Conservation (phyloP, 352 stramenopile species). For the Pythium biforme region DNA sequence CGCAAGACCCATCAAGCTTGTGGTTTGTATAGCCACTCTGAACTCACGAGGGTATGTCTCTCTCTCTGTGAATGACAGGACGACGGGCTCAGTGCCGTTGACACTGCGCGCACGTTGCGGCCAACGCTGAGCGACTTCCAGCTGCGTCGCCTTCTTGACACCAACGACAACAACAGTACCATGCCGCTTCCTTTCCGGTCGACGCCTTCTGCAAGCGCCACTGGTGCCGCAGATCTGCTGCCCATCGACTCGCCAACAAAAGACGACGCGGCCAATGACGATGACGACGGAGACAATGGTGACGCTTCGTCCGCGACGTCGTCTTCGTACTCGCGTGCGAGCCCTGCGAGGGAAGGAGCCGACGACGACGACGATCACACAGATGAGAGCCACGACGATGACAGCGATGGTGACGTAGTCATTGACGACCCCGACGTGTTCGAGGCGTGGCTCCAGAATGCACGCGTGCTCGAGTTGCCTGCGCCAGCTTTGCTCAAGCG, state of each 20-base stretch:
- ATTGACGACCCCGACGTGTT: constrained; percentile 18
- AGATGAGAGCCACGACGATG: neutral
- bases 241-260: constrained; percentile 5
- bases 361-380: constrained; percentile 1
- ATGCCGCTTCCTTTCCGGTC: too few species aligned
- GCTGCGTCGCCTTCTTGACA: constrained; percentile 3
- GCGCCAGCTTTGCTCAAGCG: too few species aligned
- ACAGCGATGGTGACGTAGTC: neutral
- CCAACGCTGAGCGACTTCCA: constrained; percentile 2
- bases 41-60: too few species aligned
- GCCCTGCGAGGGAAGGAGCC: constrained; percentile 3
- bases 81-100: neutral
- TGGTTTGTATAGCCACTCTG: too few species aligned
- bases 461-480: constrained; percentile 7
- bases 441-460: constrained; percentile 22
- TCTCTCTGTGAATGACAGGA: too few species aligned
- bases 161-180: neutral
- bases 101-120: neutral
- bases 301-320: constrained; percentile 4
- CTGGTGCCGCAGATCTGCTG: neutral
- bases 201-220: neutral
- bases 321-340: constrained; percentile 24
- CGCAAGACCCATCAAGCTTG: too few species aligned
- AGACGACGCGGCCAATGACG: neutral
- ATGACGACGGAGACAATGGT: neutral